phyloP scores from a whole-genome alignment of 2,329 filamentous ascomycete genomes.

The Phaeosphaeriaceae sp. region DNA sequence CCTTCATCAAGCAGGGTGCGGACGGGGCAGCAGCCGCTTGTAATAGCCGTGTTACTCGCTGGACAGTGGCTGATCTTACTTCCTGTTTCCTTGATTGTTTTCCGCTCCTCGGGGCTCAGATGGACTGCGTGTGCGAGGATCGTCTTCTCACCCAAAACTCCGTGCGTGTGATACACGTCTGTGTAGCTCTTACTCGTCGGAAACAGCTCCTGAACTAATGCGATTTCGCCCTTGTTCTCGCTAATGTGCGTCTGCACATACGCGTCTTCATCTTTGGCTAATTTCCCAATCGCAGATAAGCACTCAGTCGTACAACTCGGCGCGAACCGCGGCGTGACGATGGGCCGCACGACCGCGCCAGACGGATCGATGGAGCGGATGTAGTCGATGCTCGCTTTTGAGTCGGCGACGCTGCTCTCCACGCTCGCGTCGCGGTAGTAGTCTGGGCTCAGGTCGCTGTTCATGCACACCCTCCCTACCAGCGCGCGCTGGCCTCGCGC shows the following conservation, averaged over 20 bases:
- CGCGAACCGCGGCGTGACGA: constrained; percentile 75
- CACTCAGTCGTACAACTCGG: constrained; percentile 61
- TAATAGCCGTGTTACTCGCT: constrained; percentile 82
- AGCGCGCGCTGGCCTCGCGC: constrained; percentile 83
- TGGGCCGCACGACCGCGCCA: constrained; percentile 72
- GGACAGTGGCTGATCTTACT: constrained; percentile 85
- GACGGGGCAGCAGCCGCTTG: constrained; percentile 79
- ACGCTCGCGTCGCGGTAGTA: constrained; percentile 80
- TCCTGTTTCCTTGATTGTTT: constrained; percentile 65
- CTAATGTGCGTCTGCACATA: constrained; percentile 89
- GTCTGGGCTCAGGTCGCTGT: constrained; percentile 70
- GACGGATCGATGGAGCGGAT: constrained; percentile 70
- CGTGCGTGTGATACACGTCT: constrained; percentile 76
- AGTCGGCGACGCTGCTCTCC: constrained; percentile 63
- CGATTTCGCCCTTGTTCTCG: constrained; percentile 79
- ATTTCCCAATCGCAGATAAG: constrained; percentile 68
- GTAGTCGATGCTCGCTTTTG: constrained; percentile 59
- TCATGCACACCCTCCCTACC: constrained; percentile 96
- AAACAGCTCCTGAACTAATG: constrained; percentile 74
- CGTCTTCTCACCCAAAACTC: constrained; percentile 73
- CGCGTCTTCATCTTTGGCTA: constrained; percentile 69
- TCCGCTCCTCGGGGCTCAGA: constrained; percentile 70
- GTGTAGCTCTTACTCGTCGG: constrained; percentile 71
- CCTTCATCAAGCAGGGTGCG: constrained; percentile 76
- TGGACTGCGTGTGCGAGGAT: constrained; percentile 89